phyloP scores from a whole-genome alignment of 176 grass and related monocot species.

The Ampelocalamus luodianensis region DNA sequence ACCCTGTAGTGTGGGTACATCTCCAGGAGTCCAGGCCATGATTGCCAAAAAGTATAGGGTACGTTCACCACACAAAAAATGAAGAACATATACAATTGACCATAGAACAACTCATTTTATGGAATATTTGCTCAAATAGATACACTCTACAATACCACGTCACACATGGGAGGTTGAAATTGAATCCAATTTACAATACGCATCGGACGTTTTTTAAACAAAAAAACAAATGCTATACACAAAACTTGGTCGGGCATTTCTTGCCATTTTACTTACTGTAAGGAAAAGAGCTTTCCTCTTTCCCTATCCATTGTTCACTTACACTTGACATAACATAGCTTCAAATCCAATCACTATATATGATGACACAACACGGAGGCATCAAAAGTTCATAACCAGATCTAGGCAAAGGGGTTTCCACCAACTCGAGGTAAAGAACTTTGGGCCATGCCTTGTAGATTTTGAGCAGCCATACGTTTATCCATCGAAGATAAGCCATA shows the following conservation, averaged over 20 bases:
- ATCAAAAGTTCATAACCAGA: neutral
- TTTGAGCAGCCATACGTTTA: conserved; percentile 44
- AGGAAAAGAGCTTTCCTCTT: neutral
- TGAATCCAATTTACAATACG: neutral
- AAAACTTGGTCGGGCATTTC: neutral
- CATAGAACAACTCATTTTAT: neutral
- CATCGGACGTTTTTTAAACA: neutral
- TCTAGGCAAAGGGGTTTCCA: conserved; percentile 71
- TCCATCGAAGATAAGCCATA: conserved; percentile 42
- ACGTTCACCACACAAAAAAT: neutral
- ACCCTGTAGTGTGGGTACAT: neutral
- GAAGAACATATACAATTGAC: neutral
- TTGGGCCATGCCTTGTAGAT: conserved; percentile 37
- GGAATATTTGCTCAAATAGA: no score
- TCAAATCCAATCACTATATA: conserved; percentile 2
- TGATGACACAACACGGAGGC: neutral
- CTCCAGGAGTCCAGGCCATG: neutral
- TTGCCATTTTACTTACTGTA: neutral
- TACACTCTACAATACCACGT: neutral
- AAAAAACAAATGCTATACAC: neutral
- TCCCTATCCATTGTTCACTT: neutral
- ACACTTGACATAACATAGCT: neutral
- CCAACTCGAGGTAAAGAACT: conserved; percentile 40
- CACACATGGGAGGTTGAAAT: neutral
- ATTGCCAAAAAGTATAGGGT: neutral